These are phyloP conservation scores for Cutaneotrichosporon sp. DNA, from an alignment of 1,284 basidiomycete genomes.

Conservation along the genomic window DNA sequence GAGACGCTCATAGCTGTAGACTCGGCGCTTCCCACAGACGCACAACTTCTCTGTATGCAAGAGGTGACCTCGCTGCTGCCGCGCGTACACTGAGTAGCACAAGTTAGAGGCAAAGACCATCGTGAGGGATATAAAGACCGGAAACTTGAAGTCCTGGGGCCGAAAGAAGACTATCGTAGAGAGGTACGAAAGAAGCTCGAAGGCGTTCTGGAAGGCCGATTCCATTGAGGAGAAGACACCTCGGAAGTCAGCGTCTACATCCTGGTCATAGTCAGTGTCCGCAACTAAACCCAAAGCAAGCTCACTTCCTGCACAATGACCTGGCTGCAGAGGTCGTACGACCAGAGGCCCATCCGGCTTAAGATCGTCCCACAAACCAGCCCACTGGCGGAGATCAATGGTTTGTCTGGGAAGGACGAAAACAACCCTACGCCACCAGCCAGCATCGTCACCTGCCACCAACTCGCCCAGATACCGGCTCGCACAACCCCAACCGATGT, in stretches of 20 bases:
- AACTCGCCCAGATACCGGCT: conserved; percentile 51
- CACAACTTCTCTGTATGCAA: not conserved
- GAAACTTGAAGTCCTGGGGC: not conserved
- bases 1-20: not conserved
- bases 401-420: not conserved
- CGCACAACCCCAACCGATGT: conserved; percentile 47
- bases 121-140: not conserved
- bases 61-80: not conserved
- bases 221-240: not conserved
- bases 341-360: conserved; percentile 49
- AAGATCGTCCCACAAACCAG: conserved; percentile 40
- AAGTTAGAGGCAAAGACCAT: not conserved
- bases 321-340: conserved; percentile 44
- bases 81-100: not conserved
- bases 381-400: conserved; percentile 32
- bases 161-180: not conserved
- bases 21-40: not conserved
- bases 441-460: conserved; percentile 45
- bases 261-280: not conserved
- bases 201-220: not conserved
- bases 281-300: too few relatives aligned
- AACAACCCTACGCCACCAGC: conserved; percentile 27
- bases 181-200: not conserved
- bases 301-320: not conserved
- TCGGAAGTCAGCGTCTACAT: not conserved